These are phyloP conservation scores for Puccinellia tenuiflora DNA, from an alignment of 176 grass and related monocot genomes.

Conservation along the genomic window DNA sequence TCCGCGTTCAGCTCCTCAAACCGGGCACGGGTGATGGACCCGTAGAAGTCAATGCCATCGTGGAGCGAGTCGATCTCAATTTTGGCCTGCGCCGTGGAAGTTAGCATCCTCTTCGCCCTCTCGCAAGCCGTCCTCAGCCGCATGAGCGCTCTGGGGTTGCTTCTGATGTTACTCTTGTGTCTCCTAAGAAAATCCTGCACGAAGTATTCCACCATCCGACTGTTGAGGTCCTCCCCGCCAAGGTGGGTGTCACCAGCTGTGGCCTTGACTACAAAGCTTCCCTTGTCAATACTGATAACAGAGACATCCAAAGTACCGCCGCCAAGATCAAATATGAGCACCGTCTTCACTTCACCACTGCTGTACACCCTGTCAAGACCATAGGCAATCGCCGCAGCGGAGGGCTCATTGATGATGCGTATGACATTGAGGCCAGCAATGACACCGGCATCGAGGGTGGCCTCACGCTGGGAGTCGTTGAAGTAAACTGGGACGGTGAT, in stretches of 20 bases:
- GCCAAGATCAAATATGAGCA: constrained; percentile 7
- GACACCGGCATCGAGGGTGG: neutral
- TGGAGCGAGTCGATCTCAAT: constrained; percentile 7
- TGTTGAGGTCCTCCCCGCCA: neutral
- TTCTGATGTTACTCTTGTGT: neutral
- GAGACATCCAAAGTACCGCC: constrained; percentile 9
- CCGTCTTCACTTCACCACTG: neutral
- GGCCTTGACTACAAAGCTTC: neutral
- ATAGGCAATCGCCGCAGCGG: neutral
- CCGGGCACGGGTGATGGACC: neutral
- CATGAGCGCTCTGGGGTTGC: neutral
- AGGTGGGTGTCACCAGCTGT: constrained; percentile 2
- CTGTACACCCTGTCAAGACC: neutral
- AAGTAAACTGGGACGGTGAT: neutral
- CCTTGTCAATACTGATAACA: constrained; percentile 4
- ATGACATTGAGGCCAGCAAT: constrained; percentile 1
- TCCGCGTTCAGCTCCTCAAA: neutral
- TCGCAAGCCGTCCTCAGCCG: constrained; percentile 6
- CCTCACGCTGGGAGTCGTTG: neutral
- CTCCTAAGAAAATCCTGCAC: neutral
- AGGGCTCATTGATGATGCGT: neutral
- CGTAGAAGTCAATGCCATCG: neutral
- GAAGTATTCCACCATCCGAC: neutral
- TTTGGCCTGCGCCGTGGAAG: neutral
- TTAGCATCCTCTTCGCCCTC: constrained; percentile 9